Percentiles rank a stretch among this genome's conserved stretches.
phyloP scores from a whole-genome alignment of 2,329 filamentous ascomycete genomes.

The Xenosphaeropsis pyriputrescens region DNA sequence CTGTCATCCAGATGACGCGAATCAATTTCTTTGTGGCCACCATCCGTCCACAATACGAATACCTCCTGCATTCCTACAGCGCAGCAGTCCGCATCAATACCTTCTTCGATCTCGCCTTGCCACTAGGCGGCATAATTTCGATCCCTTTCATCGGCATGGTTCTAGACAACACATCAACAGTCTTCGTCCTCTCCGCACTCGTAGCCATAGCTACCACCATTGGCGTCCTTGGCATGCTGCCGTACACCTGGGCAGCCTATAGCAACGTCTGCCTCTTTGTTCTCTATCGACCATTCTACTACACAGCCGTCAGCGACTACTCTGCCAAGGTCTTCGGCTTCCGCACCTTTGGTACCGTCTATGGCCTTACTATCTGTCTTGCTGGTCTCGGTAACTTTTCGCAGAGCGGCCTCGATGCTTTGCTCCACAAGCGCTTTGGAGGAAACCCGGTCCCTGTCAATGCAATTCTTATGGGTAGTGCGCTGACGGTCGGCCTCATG shows the following conservation, averaged over 20 bases:
- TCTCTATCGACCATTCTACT: constrained; percentile 77
- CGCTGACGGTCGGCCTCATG: constrained; percentile 45
- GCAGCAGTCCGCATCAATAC: constrained; percentile 60
- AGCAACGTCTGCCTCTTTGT: constrained; percentile 67
- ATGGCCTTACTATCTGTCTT: constrained; percentile 77
- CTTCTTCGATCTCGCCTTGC: constrained; percentile 76
- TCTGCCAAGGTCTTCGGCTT: constrained; percentile 87
- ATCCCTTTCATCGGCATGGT: constrained; percentile 76
- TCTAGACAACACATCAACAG: constrained; percentile 63
- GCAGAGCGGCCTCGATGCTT: constrained; percentile 64
- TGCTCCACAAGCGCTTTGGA: constrained; percentile 59
- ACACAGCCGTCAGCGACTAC: constrained; percentile 83
- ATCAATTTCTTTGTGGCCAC: constrained; percentile 94
- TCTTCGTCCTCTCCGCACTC: constrained; percentile 54
- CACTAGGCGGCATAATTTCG: constrained; percentile 67
- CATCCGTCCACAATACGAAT: constrained; percentile 67
- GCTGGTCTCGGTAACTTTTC: constrained; percentile 74
- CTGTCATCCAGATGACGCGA: constrained; percentile 55
- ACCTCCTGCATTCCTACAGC: constrained; percentile 47
- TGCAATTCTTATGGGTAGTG: constrained; percentile 44
- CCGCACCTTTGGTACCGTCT: constrained; percentile 85
- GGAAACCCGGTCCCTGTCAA: constrained; percentile 70
- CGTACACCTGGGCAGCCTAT: constrained; percentile 58
- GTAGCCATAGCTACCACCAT: constrained; percentile 61
- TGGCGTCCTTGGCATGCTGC: constrained; percentile 62